Conservation (phyloP, 257 asterid species). For the Nicotiana noctiflora region DNA sequence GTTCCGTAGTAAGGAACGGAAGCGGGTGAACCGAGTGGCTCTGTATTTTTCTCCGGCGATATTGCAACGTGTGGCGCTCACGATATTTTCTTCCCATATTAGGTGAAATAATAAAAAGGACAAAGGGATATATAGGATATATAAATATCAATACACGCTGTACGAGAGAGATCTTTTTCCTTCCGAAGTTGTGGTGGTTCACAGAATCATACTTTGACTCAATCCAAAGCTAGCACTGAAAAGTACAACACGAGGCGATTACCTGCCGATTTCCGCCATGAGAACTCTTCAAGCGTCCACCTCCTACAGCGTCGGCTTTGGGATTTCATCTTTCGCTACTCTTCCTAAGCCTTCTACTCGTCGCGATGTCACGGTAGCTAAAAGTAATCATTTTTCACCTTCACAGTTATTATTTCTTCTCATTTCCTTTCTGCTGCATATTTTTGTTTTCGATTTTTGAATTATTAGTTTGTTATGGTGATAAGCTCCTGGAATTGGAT, state of each 20-base stretch:
- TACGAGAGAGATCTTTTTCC: neutral
- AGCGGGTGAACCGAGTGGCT: slow-evolving; percentile 21
- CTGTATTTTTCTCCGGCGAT: slow-evolving; percentile 23
- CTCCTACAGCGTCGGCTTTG: slow-evolving; percentile 58
- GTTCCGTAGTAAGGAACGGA: neutral
- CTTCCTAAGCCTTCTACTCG: slow-evolving; percentile 36
- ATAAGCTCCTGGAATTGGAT: neutral
- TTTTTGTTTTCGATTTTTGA: neutral
- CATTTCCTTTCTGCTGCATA: neutral
- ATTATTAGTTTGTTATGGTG: neutral
- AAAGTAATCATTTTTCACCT: slow-evolving; percentile 30
- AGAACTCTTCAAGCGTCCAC: slow-evolving; percentile 77
- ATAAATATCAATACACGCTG: neutral
- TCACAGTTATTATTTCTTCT: neutral
- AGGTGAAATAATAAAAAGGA: neutral
- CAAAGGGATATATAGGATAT: neutral
- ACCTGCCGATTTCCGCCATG: slow-evolving; percentile 39
- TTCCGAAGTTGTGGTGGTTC: neutral
- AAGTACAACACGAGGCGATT: neutral
- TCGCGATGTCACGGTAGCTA: slow-evolving; percentile 38
- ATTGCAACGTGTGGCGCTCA: slow-evolving; percentile 52
- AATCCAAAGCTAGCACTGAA: neutral
- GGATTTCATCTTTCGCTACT: slow-evolving; percentile 36
- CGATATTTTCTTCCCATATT: slow-evolving; percentile 1
- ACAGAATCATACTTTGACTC: neutral